Conservation (phyloP, 179 eudicot species). For the Camellia oleifera region DNA sequence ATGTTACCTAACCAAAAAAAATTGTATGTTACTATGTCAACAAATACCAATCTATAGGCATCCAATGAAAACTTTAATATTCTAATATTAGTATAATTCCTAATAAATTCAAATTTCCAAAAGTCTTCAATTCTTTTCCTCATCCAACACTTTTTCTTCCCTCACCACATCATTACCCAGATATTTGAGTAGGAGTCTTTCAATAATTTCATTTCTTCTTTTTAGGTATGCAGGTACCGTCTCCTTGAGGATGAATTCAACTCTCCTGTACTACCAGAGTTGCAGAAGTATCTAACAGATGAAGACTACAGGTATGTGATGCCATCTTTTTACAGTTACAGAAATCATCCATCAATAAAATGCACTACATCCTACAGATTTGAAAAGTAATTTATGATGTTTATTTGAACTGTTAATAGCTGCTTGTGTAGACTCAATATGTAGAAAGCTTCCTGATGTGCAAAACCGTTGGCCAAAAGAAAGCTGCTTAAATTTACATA, state of each 20-base stretch:
- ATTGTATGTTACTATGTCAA: not conserved
- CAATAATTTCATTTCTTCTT: constrained; percentile 5
- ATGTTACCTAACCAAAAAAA: not conserved
- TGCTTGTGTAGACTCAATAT: not conserved
- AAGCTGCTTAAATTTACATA: not conserved
- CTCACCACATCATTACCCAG: not conserved
- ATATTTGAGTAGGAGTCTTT: not conserved
- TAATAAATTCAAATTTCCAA: no score
- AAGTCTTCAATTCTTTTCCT: no score
- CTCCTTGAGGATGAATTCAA: constrained; percentile 80
- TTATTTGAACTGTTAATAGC: constrained; percentile 2
- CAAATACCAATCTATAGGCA: not conserved
- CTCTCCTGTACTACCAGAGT: constrained; percentile 62
- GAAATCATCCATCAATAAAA: not conserved
- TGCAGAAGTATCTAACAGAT: constrained; percentile 84
- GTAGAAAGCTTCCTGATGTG: constrained; percentile 3
- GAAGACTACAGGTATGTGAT: constrained; percentile 74
- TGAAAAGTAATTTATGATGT: not conserved
- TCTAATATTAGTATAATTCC: no score
- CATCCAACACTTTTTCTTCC: no score
- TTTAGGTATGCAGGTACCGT: constrained; percentile 85
- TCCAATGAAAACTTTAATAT: no score
- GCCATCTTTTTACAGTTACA: not conserved
- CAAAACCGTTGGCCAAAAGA: not conserved
- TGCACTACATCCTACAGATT: not conserved